These are phyloP conservation scores for Diaporthe ampelina DNA, from an alignment of 2,329 filamentous ascomycete genomes.

Conservation along the genomic window DNA sequence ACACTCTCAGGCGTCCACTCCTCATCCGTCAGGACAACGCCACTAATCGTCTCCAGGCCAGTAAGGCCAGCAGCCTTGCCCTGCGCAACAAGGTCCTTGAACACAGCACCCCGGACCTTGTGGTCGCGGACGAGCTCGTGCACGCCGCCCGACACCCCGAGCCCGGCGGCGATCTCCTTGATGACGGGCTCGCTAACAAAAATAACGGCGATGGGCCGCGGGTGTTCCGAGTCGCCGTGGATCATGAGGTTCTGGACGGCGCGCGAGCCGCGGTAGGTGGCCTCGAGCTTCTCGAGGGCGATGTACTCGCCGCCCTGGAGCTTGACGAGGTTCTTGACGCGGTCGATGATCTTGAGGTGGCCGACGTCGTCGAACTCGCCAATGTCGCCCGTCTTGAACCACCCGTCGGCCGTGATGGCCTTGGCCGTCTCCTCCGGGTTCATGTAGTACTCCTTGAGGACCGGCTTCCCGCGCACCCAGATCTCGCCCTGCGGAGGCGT, in stretches of 20 bases:
- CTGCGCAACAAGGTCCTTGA: slow-evolving; percentile 77
- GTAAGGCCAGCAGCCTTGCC: slow-evolving; percentile 77
- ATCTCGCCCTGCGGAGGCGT: slow-evolving; percentile 91
- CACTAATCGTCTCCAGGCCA: slow-evolving; percentile 81
- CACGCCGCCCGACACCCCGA: slow-evolving; percentile 64
- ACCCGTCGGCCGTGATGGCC: slow-evolving; percentile 84
- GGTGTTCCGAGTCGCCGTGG: slow-evolving; percentile 81
- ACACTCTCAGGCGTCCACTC: slow-evolving; percentile 91
- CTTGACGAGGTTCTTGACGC: slow-evolving; percentile 99
- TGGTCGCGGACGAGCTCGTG: slow-evolving; percentile 72
- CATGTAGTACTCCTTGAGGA: slow-evolving; percentile 85
- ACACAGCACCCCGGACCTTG: slow-evolving; percentile 72
- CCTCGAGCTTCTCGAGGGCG: slow-evolving; percentile 94
- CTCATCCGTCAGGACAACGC: slow-evolving; percentile 84
- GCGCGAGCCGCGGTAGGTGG: slow-evolving; percentile 85
- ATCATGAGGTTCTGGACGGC: slow-evolving; percentile 90
- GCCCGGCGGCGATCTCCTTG: slow-evolving; percentile 69
- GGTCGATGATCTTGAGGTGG: slow-evolving; percentile 89
- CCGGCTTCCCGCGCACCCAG: slow-evolving; percentile 83
- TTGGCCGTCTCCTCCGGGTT: slow-evolving; percentile 88
- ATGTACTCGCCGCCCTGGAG: slow-evolving; percentile 96
- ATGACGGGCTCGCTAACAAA: slow-evolving; percentile 76
- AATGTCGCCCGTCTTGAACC: slow-evolving; percentile 98
- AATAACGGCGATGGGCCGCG: slow-evolving; percentile 87
- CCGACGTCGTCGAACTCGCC: slow-evolving; percentile 87